Percentiles rank a stretch among this genome's conserved stretches.
These are phyloP conservation scores for Fusarium verrucosum DNA, from an alignment of 2,329 filamentous ascomycete genomes.

Conservation along the genomic window DNA sequence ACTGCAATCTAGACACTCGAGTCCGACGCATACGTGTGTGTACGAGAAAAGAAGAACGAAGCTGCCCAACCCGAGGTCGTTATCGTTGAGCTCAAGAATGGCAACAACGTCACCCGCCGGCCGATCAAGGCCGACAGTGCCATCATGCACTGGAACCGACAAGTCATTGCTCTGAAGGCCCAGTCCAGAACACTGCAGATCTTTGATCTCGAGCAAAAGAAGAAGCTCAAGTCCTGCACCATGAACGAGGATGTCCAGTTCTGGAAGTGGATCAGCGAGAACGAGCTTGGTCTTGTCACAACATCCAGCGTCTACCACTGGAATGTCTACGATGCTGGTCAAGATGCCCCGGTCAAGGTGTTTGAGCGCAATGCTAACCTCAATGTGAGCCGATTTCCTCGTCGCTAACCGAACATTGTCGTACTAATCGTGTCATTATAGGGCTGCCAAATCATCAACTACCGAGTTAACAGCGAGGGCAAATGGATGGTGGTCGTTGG, in stretches of 20 bases:
- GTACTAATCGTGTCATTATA: slow-evolving; percentile 51
- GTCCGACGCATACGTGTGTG: slow-evolving; percentile 95
- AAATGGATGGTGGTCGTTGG: slow-evolving; percentile 99
- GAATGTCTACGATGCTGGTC: slow-evolving; percentile 90
- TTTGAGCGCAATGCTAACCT: slow-evolving; percentile 96
- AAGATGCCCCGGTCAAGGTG: slow-evolving; percentile 83
- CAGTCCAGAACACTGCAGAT: slow-evolving; percentile 95
- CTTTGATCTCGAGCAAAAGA: slow-evolving; percentile 92
- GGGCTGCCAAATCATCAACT: slow-evolving; percentile 99
- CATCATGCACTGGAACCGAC: slow-evolving; percentile 98
- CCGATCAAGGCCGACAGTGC: slow-evolving; percentile 99
- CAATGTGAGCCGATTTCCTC: slow-evolving; percentile 64
- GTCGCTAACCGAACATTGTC: neutral
- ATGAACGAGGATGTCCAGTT: slow-evolving; percentile 98
- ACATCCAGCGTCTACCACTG: slow-evolving; percentile 94
- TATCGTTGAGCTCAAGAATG: slow-evolving; percentile 97
- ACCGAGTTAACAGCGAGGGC: slow-evolving; percentile 92
- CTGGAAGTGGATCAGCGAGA: slow-evolving; percentile 99
- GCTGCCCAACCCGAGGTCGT: slow-evolving; percentile 90
- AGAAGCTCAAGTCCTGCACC: slow-evolving; percentile 94
- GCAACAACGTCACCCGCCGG: slow-evolving; percentile 92
- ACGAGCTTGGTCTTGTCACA: slow-evolving; percentile 87
- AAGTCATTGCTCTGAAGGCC: slow-evolving; percentile 96
- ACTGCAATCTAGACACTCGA: slow-evolving; percentile 80
- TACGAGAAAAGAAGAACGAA: slow-evolving; percentile 91